Percentiles rank a stretch among this genome's conserved stretches.
Conservation (phyloP, 2,329 filamentous ascomycete genomes). For the Colletotrichum tropicicola region DNA sequence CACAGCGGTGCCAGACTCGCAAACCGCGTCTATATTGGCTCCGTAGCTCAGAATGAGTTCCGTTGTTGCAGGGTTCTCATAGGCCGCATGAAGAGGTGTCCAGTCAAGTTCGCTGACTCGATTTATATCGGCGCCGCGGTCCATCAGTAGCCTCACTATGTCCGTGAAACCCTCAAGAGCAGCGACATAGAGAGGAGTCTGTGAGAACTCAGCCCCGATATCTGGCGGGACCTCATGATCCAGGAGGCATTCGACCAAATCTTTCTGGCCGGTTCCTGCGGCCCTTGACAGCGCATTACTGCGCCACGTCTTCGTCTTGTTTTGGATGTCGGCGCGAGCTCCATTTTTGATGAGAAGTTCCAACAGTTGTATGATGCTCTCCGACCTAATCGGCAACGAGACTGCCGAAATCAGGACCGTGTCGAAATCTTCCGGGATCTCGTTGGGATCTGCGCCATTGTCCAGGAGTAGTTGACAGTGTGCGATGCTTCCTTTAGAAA, state of each 20-base stretch:
- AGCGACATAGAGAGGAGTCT: conserved; percentile 5
- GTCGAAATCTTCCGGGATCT: background rate
- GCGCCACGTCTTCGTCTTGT: background rate
- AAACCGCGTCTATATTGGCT: conserved; percentile 2
- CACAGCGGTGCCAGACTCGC: conserved; percentile 9
- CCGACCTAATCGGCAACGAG: background rate
- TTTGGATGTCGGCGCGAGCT: background rate
- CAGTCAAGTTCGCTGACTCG: background rate
- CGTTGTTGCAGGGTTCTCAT: background rate
- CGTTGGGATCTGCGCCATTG: background rate
- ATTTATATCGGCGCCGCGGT: background rate
- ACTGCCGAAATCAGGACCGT: background rate
- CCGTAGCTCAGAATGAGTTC: conserved; percentile 1
- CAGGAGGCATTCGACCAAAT: background rate
- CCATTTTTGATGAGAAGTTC: conserved; percentile 19
- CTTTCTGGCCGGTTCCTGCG: background rate
- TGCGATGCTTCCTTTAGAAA: background rate
- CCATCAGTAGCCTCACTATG: background rate
- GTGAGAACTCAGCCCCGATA: background rate
- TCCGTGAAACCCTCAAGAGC: background rate
- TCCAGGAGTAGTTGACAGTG: conserved; percentile 3
- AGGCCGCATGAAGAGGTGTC: conserved; percentile 2
- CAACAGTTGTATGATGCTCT: conserved; percentile 1
- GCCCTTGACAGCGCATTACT: conserved; percentile 6
- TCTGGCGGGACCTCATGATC: background rate